Evolutionary conservation across 306 rosid species (phyloP), one percentile per base, ranked within the genome.

Genomic region (Casuarina equisetifolia): DNA sequence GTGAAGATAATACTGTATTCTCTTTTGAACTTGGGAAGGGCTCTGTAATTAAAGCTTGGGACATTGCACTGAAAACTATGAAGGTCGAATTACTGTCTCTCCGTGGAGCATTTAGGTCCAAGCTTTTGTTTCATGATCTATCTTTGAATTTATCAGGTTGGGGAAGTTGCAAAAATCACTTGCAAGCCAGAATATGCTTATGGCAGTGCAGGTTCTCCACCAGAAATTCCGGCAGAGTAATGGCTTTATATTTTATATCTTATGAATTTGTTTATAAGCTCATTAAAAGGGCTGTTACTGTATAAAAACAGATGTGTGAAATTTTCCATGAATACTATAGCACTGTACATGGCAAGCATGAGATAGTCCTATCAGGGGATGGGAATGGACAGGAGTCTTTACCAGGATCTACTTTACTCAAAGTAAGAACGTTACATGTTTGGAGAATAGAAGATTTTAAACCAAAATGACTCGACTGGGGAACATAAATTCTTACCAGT

Each of bases 131-230:
- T 78, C 42, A 73, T 80, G 9, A 9, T 82, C 50, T 78, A 52
- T 43, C 9, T 75, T 82, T 63, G 77, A 66, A 77, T 84, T 74
- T 19, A 58, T 62, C 85, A 91, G 97, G 97, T 89, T 69, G 97
- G 97, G 77, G 97, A 95, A 91, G 79, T 95, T 77, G 97, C 96
- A 63, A 91, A 86, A 86, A 87, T 95, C 85, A 89, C 89, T 59
- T 92, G 99, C 92, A 89, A 86, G 86, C 96, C 99, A 38, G 97
- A 92, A 39, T 92, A 95, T 70, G 99, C 97, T 49, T 95, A 95
- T 75, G 99, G 97, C 20, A 87, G 88, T 81, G 92, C 96, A 0
- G 97, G 99, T 80, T 92, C 97, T 80, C 99, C 96, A 0, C 99
- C 99, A 3, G 97, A 95, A 84, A 95, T 95, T 61, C 99, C 99